Evolutionary conservation across 352 stramenopile species (phyloP), one percentile per base, ranked within the genome.

Genomic region (Aphanomyces invadans): DNA sequence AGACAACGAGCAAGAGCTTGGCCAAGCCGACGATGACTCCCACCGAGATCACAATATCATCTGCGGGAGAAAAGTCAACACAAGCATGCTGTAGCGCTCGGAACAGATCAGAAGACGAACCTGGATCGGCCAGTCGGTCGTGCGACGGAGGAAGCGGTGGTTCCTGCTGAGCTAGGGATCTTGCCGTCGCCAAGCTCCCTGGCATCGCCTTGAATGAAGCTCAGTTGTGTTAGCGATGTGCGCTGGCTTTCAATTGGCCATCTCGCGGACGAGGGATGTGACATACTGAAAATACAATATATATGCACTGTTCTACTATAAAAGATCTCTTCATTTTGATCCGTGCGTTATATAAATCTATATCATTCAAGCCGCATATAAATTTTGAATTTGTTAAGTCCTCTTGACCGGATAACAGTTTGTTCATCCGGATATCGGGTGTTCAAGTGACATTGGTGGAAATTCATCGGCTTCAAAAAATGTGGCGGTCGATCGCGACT

Each of bases 1-100:
- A 32, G 11, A 57, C 4, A 7, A 57, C 49, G 29, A 57, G 9
- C 5, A 57, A 4, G 12, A 57, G 49, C 49, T 57, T 57, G 11
- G 29, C 17, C 19, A 57, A 5, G 49, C 49, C 49, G 49, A 57
- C 29, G 11, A 57, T 15, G 49, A 57, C 49, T n/a, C 49, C 49
- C 1, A 57, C 23, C 25, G 49, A 32, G 23, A 57, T 57, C 5
- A 57, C 49, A 12, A 57, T 38, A 7, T 57, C 49, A 33, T 57
- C 49, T 57, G 36, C 7, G 36, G 15, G 36, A 42, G 36, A 42
- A n/a, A n/a, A n/a, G 28, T 48, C 39, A n/a, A 48, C 39, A 48
- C 1, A n/a, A n/a, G n/a, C n/a, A n/a, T 9, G 38, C 17, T 9
- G 38, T 45, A 17, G 17, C 17, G 38, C 38, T 17, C 38, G 38